Base-by-base conservation (phyloP, 768 basidiomycete genomes). In the Panellus pusillus region DNA sequence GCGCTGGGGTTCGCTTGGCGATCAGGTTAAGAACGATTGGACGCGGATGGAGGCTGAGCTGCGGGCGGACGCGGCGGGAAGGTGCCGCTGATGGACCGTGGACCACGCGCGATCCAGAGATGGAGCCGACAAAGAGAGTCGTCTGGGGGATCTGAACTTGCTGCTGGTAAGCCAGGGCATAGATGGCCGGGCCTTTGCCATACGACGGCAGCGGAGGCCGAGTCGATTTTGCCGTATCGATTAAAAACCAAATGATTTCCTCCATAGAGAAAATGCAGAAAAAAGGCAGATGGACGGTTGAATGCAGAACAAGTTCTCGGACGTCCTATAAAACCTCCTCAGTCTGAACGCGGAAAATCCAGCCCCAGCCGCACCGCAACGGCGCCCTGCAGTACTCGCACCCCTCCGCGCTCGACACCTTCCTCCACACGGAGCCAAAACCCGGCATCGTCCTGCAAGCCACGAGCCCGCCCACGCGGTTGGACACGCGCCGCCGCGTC, bases 121-220 rank as follows among this genome's bases (percentile, higher is more conserved):
- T 98, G 56, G 92, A 91, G 9, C 94, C 94, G 17, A 98, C 85
- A 62, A 97, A 98, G 3, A 96, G 76, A 0, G 83, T 84, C 0
- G 86, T 82, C 55, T 83, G 79, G 86, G 13, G 73, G 60, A 58
- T 48, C 45, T 83, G 80, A 70, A 83, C 83, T 61, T 81, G 86
- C 61, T 91, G 87, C 78, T 91, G 89, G 78, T 88, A 84, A 77
- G 91, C 89, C 69, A 92, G 87, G 75, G 90, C 87, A 70, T 86
- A 86, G 67, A 93, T 90, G 80, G 91, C 90, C 78, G 91, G 91
- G 63, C 91, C 91, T 72, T 93, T 91, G 70, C 91, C 91, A 74
- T 83, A 91, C 50, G 90, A 90, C 62, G 87, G 87, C 81, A 90
- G 76, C 74, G 89, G 84, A 61, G 87, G 87, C 78, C 90, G 89